phyloP scores from a whole-genome alignment of 2,329 filamentous ascomycete genomes.

The Verticillium albo-atrum region DNA sequence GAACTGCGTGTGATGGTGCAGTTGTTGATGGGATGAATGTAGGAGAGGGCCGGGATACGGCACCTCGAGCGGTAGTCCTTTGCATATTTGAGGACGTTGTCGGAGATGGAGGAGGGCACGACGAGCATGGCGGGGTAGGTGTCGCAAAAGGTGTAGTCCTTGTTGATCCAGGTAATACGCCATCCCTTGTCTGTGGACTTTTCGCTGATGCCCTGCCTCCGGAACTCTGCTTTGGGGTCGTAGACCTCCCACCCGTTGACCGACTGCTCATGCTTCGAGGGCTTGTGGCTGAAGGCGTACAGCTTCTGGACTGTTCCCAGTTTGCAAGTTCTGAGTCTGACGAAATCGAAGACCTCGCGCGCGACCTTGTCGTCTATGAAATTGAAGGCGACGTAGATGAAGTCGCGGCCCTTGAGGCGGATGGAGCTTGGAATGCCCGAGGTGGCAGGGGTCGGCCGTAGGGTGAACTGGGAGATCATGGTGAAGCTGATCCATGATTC shows the following conservation, averaged over 20 bases:
- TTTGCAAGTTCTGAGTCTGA: conserved; percentile 76
- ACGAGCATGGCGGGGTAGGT: conserved; percentile 85
- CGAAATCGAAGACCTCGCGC: conserved; percentile 81
- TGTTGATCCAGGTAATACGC: conserved; percentile 87
- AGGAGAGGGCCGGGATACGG: conserved; percentile 84
- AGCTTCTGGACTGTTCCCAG: conserved; percentile 81
- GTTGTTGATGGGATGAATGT: conserved; percentile 94
- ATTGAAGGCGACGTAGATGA: conserved; percentile 89
- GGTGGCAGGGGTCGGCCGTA: conserved; percentile 66
- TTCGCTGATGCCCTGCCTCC: conserved; percentile 78
- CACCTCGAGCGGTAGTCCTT: conserved; percentile 82
- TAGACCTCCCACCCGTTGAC: conserved; percentile 82
- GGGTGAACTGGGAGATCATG: conserved; percentile 77
- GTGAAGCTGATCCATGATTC: conserved; percentile 95
- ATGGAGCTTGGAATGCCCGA: conserved; percentile 75
- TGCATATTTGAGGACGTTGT: conserved; percentile 93
- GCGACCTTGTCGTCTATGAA: conserved; percentile 71
- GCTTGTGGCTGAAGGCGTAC: conserved; percentile 83
- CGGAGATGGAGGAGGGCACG: conserved; percentile 87
- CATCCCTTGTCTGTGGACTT: conserved; percentile 77
- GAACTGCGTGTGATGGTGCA: conserved; percentile 95
- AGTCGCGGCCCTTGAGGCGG: conserved; percentile 85
- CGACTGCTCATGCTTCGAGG: conserved; percentile 66
- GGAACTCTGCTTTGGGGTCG: conserved; percentile 79
- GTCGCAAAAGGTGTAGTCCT: conserved; percentile 83